A percentile compares a stretch with the other conserved stretches of the same genome.
These are phyloP conservation scores for Aspergillus brunneoviolaceus DNA, from an alignment of 2,329 filamentous ascomycete genomes.

Conservation along the genomic window DNA sequence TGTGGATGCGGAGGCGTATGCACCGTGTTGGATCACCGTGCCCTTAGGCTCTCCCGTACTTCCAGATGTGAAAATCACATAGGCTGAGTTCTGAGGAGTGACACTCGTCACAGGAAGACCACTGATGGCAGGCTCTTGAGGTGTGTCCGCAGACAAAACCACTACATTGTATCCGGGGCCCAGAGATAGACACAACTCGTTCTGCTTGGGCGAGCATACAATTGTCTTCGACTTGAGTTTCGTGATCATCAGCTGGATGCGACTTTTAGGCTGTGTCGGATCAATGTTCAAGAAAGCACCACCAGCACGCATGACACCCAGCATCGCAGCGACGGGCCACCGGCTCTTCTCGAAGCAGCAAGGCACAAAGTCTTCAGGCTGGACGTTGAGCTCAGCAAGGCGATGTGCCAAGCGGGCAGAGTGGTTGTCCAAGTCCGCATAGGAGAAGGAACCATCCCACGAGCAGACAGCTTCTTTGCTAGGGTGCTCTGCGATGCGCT, in stretches of 20 bases:
- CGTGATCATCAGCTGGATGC: conserved; percentile 12
- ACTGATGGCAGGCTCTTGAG: background rate
- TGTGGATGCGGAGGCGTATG: conserved; percentile 9
- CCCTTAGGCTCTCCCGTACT: conserved; percentile 17
- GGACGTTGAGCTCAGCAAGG: conserved; percentile 1
- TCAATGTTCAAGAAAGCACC: conserved; percentile 16
- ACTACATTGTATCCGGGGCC: conserved; percentile 6
- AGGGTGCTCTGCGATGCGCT: background rate
- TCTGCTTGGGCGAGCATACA: conserved; percentile 12
- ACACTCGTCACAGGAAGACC: background rate
- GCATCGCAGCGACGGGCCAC: conserved; percentile 12
- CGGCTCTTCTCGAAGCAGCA: conserved; percentile 14
- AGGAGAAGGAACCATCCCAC: conserved; percentile 18
- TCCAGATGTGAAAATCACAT: conserved; percentile 18
- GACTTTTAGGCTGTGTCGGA: conserved; percentile 11
- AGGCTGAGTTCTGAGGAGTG: conserved; percentile 10
- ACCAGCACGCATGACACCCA: conserved; percentile 13
- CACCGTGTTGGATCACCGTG: conserved; percentile 11
- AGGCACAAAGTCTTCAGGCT: conserved; percentile 12
- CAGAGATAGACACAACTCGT: conserved; percentile 8
- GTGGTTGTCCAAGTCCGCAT: conserved; percentile 13
- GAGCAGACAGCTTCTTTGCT: conserved; percentile 11
- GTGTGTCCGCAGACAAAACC: conserved; percentile 1
- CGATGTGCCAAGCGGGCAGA: conserved; percentile 7
- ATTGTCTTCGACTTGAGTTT: conserved; percentile 10